Conservation (phyloP, 495 filamentous ascomycete species). For the Penicillium maclennaniae region DNA sequence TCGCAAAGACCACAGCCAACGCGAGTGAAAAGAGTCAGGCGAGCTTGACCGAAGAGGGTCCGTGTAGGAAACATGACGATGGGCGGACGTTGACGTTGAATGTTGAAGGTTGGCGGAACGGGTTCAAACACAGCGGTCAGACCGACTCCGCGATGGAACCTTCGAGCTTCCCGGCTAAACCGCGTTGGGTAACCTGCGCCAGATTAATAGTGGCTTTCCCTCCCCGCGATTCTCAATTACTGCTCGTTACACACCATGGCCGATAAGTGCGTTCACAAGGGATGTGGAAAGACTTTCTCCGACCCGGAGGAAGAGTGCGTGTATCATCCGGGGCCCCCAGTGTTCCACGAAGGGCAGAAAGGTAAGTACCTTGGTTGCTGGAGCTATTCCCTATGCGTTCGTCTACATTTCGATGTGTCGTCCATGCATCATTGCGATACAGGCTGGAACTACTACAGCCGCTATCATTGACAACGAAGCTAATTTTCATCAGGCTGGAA, state of each 20-base stretch:
- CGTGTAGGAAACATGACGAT: slow-evolving; percentile 34
- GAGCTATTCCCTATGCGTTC: slow-evolving; percentile 12
- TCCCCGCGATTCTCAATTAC: background rate
- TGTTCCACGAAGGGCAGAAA: slow-evolving; percentile 99
- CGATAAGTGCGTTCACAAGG: slow-evolving; percentile 92
- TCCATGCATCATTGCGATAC: background rate
- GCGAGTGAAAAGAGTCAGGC: slow-evolving; percentile 81
- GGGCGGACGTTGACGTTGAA: background rate
- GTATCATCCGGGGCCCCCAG: slow-evolving; percentile 89
- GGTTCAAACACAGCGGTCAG: slow-evolving; percentile 9
- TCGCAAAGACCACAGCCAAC: slow-evolving; percentile 75
- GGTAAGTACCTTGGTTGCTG: slow-evolving; percentile 57
- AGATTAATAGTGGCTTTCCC: background rate
- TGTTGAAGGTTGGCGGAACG: background rate
- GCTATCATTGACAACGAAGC: background rate
- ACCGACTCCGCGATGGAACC: slow-evolving; percentile 36
- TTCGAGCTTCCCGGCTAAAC: slow-evolving; percentile 47
- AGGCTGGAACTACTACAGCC: background rate
- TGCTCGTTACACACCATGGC: slow-evolving; percentile 53
- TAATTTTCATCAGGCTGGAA: slow-evolving; percentile 73
- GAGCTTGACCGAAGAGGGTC: slow-evolving; percentile 51
- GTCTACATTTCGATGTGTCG: background rate
- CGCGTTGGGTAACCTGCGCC: slow-evolving; percentile 25
- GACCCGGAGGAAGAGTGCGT: slow-evolving; percentile 80
- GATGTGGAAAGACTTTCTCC: slow-evolving; percentile 84